Evolutionary conservation across 192 early-diverging fungal species (phyloP), one percentile per base, ranked within the genome.

Genomic region (Coemansia sp.): DNA sequence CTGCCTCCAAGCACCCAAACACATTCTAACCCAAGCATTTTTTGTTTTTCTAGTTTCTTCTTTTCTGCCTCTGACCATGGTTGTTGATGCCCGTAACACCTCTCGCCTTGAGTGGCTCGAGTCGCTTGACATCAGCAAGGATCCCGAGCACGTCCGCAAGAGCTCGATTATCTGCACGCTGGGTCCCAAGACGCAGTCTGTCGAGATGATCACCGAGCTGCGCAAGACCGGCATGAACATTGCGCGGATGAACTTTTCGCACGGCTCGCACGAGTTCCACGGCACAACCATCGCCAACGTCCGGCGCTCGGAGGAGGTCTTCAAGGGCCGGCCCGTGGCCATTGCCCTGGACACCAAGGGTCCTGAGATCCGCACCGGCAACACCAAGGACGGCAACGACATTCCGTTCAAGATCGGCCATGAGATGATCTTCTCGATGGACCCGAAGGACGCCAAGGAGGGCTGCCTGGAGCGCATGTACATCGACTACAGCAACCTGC

Each of bases 261-360:
- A 90, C 73, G 88, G 88, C 56, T 73, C 84, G 36, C 84, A 90
- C 73, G 84, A 85, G 67, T 90, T 89, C 82, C 88, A 91, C 83
- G 83, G 87, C 75, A 84, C 82, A 60, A 86, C 89, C 31, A 86
- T 91, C 28, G 88, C 90, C 67, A 91, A 89, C 71, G 89, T 87
- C 48, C 87, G 89, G 59, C 61, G 57, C 36, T 83, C 84, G 18
- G 74, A 80, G 59, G 71, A 75, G 52, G 64, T 76, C 30, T 68
- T 63, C 52, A 74, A 69, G 57, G 84, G 75, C 25, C 73, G 77
- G 54, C 77, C 84, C 11, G 77, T 85, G 25, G 91, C 85, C 34
- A 91, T 93, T 71, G 91, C 91, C 10, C 80, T 93, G 20, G 91
- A 93, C 77, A 93, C 90, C 67, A 93, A 93, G 80, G 92, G 92